Conservation (phyloP, 2,329 filamentous ascomycete genomes). For the Hypoxylon sp. region DNA sequence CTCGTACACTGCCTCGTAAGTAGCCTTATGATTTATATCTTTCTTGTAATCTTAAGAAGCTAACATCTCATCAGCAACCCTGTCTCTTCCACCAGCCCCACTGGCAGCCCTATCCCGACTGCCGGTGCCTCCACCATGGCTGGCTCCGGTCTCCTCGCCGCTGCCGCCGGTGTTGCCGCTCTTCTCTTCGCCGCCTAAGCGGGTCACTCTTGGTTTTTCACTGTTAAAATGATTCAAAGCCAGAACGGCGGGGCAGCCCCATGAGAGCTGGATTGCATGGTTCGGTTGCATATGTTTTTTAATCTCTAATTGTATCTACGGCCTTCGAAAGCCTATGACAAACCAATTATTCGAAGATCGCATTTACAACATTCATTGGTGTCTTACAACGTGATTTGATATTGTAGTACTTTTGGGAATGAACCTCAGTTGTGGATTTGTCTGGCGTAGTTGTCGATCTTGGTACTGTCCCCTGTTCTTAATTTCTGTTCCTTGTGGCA, state of each 20-base stretch:
- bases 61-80: constrained; percentile 48
- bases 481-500: constrained; percentile 33
- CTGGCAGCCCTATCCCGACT: constrained; percentile 55
- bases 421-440: not conserved
- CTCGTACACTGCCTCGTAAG: constrained; percentile 52
- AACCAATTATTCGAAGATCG: constrained; percentile 26
- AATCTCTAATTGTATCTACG: constrained; percentile 61
- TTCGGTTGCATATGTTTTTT: constrained; percentile 54
- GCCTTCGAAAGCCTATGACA: constrained; percentile 43
- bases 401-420: no score
- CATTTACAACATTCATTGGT: constrained; percentile 14
- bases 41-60: constrained; percentile 5
- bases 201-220: constrained; percentile 36
- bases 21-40: constrained; percentile 11
- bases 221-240: constrained; percentile 54
- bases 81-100: constrained; percentile 52
- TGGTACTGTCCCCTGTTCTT: constrained; percentile 4
- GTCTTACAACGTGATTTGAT: no score
- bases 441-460: constrained; percentile 16
- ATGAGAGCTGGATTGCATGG: constrained; percentile 51
- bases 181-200: constrained; percentile 67
- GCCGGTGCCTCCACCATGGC: constrained; percentile 65
- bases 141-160: constrained; percentile 67
- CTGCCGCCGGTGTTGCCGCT: constrained; percentile 65
- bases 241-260: constrained; percentile 56